Percentiles rank a stretch among this genome's conserved stretches.
phyloP scores from a whole-genome alignment of 2,329 filamentous ascomycete genomes.

The Xylariaceae sp. region DNA sequence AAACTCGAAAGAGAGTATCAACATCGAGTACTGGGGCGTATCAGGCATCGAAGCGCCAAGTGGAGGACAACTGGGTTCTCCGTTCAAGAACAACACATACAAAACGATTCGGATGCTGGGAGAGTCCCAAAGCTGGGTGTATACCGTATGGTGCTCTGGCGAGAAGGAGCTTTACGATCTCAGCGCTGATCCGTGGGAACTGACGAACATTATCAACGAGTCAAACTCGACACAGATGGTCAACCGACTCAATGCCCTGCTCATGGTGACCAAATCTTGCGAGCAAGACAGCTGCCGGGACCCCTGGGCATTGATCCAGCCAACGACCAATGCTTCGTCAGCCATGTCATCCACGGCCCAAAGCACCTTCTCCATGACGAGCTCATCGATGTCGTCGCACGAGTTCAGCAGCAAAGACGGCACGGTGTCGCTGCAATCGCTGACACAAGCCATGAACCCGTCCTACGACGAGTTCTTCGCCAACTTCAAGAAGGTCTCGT shows the following conservation, averaged over 20 bases:
- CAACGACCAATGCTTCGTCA: not conserved
- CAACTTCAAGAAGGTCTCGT: constrained; percentile 15
- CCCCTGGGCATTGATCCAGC: constrained; percentile 18
- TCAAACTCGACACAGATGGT: constrained; percentile 1
- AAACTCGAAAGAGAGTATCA: constrained; percentile 22
- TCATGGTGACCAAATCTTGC: constrained; percentile 21
- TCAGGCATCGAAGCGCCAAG: constrained; percentile 20
- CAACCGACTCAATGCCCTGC: constrained; percentile 18
- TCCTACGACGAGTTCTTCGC: constrained; percentile 19
- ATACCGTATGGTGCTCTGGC: constrained; percentile 54
- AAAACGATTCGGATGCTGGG: constrained; percentile 40
- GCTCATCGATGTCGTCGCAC: too few species aligned
- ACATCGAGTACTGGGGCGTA: constrained; percentile 28
- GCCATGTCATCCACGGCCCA: too few species aligned
- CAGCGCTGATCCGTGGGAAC: constrained; percentile 25
- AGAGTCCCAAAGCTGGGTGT: constrained; percentile 44
- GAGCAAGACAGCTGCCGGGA: constrained; percentile 14
- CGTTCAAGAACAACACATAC: constrained; percentile 38
- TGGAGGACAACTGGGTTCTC: constrained; percentile 5
- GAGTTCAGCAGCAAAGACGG: too few species aligned
- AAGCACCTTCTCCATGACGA: too few species aligned
- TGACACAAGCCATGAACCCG: constrained; percentile 20
- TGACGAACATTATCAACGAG: constrained; percentile 7
- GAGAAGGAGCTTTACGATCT: constrained; percentile 52
- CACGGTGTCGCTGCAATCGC: constrained; percentile 9